Conservation (phyloP, 495 filamentous ascomycete genomes). For the Sordaria brevicollis region DNA sequence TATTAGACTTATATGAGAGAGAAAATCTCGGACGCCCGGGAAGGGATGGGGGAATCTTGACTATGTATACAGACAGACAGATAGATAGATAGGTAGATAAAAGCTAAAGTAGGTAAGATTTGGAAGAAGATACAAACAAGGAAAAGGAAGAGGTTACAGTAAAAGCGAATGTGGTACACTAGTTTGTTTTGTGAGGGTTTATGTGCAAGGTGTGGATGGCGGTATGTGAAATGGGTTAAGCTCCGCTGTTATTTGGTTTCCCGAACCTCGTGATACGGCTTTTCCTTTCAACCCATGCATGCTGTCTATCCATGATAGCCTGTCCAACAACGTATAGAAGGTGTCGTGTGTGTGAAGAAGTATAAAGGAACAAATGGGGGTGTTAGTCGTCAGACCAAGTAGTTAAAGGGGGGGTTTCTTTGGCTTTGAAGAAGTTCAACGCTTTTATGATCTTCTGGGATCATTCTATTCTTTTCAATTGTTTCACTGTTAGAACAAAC, state of each 20-base stretch:
- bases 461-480: neutral
- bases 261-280: neutral
- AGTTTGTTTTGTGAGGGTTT: neutral
- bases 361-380: neutral
- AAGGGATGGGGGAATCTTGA: neutral
- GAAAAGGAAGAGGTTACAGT: neutral
- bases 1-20: neutral
- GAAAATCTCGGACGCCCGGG: too few relatives aligned
- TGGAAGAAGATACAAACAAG: neutral
- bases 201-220: neutral
- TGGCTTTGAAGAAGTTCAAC: neutral
- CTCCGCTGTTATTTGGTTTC: neutral
- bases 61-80: neutral
- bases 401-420: neutral
- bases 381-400: neutral
- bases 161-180: neutral
- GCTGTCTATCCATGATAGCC: neutral
- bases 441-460: neutral
- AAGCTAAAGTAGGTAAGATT: neutral
- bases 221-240: too few relatives aligned
- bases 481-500: neutral
- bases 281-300: neutral
- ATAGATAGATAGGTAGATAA: neutral
- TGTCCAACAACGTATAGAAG: neutral
- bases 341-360: neutral